Evolutionary conservation across 164 flowering plant species (phyloP).

Genomic region (Macadamia tetraphylla): DNA sequence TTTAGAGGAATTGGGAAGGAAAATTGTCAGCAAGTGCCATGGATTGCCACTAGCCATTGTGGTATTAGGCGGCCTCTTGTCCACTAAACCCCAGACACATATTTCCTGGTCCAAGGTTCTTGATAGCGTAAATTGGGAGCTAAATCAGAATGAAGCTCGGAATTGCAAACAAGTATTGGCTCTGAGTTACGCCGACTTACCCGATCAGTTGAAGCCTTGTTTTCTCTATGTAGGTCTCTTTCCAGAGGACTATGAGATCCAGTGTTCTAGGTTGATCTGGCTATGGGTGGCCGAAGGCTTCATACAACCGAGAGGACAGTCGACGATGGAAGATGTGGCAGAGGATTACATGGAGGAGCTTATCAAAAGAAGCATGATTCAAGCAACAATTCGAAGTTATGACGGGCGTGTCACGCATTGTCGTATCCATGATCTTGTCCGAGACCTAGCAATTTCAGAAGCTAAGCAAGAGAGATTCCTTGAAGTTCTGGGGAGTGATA

Average conservation of each 20-base stretch:
- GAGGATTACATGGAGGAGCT: neutral
- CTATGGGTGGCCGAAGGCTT: neutral
- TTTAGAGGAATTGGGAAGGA: neutral
- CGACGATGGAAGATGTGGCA: neutral
- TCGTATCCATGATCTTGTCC: neutral
- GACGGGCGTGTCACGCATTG: neutral
- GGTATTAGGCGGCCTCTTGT: constrained; percentile 8
- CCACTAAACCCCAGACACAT: neutral
- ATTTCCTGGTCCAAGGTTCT: neutral
- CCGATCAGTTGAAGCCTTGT: neutral
- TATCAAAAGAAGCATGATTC: neutral
- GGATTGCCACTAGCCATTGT: neutral
- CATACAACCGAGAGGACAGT: neutral
- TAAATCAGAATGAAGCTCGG: neutral
- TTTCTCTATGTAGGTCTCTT: no score
- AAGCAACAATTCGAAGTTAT: neutral
- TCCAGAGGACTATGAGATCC: no score
- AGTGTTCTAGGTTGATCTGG: no score
- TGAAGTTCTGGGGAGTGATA: neutral
- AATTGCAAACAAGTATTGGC: neutral
- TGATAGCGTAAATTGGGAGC: neutral
- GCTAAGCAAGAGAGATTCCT: neutral
- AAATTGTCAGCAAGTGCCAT: neutral
- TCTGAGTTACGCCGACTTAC: neutral
- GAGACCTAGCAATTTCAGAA: neutral